Evolutionary conservation across 202 grass and related monocot species (phyloP).

Genomic region (Digitaria exilis): DNA sequence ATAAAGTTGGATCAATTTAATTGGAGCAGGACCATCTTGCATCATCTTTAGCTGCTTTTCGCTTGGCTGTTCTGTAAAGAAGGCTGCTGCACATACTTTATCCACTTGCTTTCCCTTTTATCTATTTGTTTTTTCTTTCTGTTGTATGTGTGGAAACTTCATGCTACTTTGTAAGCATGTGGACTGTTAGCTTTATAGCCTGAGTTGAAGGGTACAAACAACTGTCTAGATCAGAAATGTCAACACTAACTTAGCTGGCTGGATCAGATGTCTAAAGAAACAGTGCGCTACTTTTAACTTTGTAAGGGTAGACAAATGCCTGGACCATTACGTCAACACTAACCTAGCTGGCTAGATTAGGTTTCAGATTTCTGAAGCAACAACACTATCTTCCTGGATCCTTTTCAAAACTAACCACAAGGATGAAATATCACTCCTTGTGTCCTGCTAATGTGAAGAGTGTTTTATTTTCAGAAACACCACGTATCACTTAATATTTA

Average conservation of each 20-base stretch:
- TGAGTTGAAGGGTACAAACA: constrained; percentile 12
- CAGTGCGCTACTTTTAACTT: constrained; percentile 37
- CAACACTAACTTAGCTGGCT: constrained; percentile 7
- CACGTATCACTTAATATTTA: not conserved
- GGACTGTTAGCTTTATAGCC: constrained; percentile 48
- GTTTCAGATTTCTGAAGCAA: constrained; percentile 29
- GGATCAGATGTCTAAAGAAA: not conserved
- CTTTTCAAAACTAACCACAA: not conserved
- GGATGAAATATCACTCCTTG: not conserved
- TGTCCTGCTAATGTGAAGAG: not conserved
- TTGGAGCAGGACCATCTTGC: constrained; percentile 44
- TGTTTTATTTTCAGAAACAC: not conserved
- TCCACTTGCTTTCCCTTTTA: constrained; percentile 59
- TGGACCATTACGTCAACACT: constrained; percentile 32
- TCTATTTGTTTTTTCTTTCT: constrained; percentile 28
- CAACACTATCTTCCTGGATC: not conserved
- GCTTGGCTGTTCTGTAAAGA: constrained; percentile 46
- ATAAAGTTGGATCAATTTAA: constrained; percentile 56
- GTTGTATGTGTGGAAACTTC: constrained; percentile 63
- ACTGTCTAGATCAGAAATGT: constrained; percentile 37
- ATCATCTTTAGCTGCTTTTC: constrained; percentile 53
- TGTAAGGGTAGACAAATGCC: constrained; percentile 40
- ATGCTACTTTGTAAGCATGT: constrained; percentile 52
- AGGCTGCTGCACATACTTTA: constrained; percentile 41
- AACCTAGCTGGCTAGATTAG: constrained; percentile 38